A percentile compares a stretch with the other conserved stretches of the same genome.
phyloP scores from a whole-genome alignment of 352 stramenopile species.

The Bremia lactucae region DNA sequence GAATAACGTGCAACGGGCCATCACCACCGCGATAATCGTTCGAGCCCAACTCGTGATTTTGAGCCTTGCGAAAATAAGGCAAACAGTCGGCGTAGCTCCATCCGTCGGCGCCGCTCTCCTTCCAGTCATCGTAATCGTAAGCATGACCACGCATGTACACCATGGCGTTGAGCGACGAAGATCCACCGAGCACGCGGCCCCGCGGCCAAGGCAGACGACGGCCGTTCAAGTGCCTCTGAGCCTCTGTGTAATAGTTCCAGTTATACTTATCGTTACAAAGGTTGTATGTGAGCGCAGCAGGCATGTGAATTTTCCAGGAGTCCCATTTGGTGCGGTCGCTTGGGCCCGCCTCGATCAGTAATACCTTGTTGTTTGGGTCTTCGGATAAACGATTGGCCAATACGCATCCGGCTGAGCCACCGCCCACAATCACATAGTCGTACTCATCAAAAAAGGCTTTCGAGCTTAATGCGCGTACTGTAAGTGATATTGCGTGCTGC shows the following conservation, averaged over 20 bases:
- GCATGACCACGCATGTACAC: conserved; percentile 85
- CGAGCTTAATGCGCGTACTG: conserved; percentile 16
- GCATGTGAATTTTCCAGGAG: conserved; percentile 88
- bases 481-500: neutral
- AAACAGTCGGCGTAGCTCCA: conserved; percentile 85
- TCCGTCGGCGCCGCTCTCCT: conserved; percentile 47
- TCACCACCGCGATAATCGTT: conserved; percentile 78
- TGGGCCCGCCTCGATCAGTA: conserved; percentile 86
- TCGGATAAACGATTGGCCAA: conserved; percentile 85
- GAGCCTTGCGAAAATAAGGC: conserved; percentile 83
- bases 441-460: conserved; percentile 26
- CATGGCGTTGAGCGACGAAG: conserved; percentile 86
- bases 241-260: conserved; percentile 80
- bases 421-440: conserved; percentile 91
- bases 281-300: conserved; percentile 79
- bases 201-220: conserved; percentile 75
- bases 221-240: conserved; percentile 75
- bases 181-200: conserved; percentile 81
- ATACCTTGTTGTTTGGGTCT: conserved; percentile 70
- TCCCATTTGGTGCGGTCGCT: conserved; percentile 77
- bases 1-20: conserved; percentile 70
- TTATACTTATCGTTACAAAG: conserved; percentile 81
- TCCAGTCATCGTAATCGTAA: conserved; percentile 84
- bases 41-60: conserved; percentile 63
- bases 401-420: conserved; percentile 84